Evolutionary conservation across 1,139 yeast species (phyloP), one percentile per base, ranked within the genome.

Genomic region (Pichia inconspicua): DNA sequence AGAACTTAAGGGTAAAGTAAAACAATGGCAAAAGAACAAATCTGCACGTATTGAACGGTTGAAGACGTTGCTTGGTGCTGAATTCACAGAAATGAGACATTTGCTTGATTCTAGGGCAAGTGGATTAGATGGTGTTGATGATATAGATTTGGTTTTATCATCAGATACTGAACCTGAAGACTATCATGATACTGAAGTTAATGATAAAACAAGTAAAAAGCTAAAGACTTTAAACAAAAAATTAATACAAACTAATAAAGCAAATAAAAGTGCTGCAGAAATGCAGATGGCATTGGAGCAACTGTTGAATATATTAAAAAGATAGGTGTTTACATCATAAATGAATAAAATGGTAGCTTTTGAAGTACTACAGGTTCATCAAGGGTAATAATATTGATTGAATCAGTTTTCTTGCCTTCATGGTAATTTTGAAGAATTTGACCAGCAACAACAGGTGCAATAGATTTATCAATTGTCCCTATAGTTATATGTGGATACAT

Each of bases 401-500:
- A 48, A 10, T 44, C 46, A 7, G 38, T 32, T n/a, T 49, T 54
- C 5, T 46, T 46, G 6, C 28, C 25, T 17, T 51, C 55, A 41
- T 59, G 50, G 2, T 55, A 28, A 9, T 51, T 32, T 25, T 56
- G 55, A 39, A 76, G 62, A 58, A 80, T 70, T 5, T 77, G 71
- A 0, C 71, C 70, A 0, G 68, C 66, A 5, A 68, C 59, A 5
- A 70, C 63, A 6, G 53, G 47, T 5, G 53, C 49, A 19, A 50
- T 38, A 2, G 45, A 43, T 28, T 48, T 46, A 34, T 44, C 47
- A 3, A 45, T 48, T 0, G 88, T 77, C 0, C 94, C 96, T 9
- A 90, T 60, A 0, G 98, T 90, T 31, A 90, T 76, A 63, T 92
- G 98, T 0, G 84, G 74, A 51, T 63, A 61, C 44, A 64, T 61